Evolutionary conservation across 345 rosid species (phyloP).

Genomic region (Rhodamnia argentea): DNA sequence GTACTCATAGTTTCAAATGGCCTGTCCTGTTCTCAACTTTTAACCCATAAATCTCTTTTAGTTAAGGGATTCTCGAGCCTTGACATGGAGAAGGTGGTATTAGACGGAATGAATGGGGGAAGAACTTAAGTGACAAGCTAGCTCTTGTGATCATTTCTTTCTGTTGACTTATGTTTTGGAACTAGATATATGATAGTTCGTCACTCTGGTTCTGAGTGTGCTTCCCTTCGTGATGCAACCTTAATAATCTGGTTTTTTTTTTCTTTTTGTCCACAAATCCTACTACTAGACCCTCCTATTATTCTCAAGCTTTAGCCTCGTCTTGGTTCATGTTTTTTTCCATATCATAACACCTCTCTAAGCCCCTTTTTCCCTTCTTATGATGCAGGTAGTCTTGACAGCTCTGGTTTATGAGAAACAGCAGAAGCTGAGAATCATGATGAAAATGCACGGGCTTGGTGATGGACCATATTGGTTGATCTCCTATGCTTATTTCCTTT

Average conservation of each 20-base stretch:
- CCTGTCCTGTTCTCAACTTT: neutral
- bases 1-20: neutral
- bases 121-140: neutral
- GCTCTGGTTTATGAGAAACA: constrained; percentile 80
- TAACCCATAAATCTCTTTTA: neutral
- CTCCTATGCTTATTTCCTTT: constrained; percentile 73
- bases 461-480: constrained; percentile 95
- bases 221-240: neutral
- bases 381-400: constrained; percentile 53
- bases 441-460: constrained; percentile 98
- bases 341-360: neutral
- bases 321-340: neutral
- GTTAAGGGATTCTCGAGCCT: neutral
- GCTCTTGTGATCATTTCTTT: neutral
- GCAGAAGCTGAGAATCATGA: constrained; percentile 70
- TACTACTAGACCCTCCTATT: neutral
- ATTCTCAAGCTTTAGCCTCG: neutral
- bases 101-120: neutral
- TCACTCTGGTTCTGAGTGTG: neutral
- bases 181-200: neutral
- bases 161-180: neutral
- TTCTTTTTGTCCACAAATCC: neutral
- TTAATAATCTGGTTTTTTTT: neutral
- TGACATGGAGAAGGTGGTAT: neutral
- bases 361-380: neutral